These are phyloP conservation scores for Datisca glomerata DNA, from an alignment of 306 rosid species.

Conservation along the genomic window DNA sequence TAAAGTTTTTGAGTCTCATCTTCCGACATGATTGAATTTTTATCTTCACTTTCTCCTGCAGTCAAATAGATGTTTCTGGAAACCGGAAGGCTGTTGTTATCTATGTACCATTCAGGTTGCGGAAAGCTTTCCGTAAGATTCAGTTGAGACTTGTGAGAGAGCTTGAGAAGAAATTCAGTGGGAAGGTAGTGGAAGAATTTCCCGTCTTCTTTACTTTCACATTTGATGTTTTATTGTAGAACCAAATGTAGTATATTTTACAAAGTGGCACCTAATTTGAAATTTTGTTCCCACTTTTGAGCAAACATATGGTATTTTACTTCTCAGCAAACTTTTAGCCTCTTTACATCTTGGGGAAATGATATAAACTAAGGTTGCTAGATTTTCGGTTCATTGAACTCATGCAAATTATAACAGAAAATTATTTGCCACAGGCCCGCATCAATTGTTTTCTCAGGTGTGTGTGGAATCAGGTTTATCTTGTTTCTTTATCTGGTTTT, in stretches of 20 bases:
- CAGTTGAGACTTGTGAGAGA: constrained; percentile 63
- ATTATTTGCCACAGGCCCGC: too few species aligned
- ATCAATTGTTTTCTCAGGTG: too few species aligned
- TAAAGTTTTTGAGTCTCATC: not conserved
- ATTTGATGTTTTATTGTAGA: not conserved
- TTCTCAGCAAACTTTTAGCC: too few species aligned
- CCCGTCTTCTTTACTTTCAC: not conserved
- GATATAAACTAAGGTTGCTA: too few species aligned
- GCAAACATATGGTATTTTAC: too few species aligned
- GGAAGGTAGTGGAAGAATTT: constrained; percentile 32
- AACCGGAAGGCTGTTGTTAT: constrained; percentile 61
- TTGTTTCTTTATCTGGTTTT: not conserved
- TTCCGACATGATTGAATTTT: not conserved
- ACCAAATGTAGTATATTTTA: not conserved
- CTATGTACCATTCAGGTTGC: constrained; percentile 51
- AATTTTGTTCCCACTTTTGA: too few species aligned
- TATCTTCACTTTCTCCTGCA: constrained; percentile 8
- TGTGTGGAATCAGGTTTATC: not conserved
- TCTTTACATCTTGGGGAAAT: not conserved
- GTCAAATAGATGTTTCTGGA: constrained; percentile 52
- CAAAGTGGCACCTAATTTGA: too few species aligned
- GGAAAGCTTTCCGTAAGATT: constrained; percentile 60
- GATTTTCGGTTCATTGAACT: too few species aligned
- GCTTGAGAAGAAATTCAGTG: constrained; percentile 68
- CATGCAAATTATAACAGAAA: too few species aligned